Evolutionary conservation across 148 eudicot species (phyloP), one percentile per base, ranked within the genome.

Genomic region (Talinum fruticosum): DNA sequence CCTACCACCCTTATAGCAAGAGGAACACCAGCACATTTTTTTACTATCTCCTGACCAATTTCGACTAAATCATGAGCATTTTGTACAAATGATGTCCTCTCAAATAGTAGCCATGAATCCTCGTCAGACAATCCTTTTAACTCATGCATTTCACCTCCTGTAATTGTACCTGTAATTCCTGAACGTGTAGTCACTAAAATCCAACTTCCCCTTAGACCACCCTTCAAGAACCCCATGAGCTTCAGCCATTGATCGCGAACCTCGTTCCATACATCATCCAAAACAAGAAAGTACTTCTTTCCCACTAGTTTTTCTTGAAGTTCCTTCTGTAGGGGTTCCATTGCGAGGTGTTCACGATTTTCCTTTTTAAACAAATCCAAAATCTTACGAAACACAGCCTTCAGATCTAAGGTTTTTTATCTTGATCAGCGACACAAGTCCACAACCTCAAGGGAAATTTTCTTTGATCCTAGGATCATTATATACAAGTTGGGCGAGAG

Each of bases 101-200:
- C 26, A 71, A 87, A 73, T 61, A 87, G 73, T 12, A 53, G n/a
- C 76, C 81, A 73, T 6, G 83, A 70, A 4, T 53, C 78, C 7
- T 73, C n/a, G n/a, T n/a, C n/a, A n/a, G n/a, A n/a, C n/a, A n/a
- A n/a, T n/a, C n/a, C n/a, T n/a, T n/a, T n/a, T 76, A 13, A 81
- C 65, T 23, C 85, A 79, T 21, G 76, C 77, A 0, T 65, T 16
- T 76, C 66, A 29, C 49, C 28, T 8, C 85, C 85, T 1, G 76
- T 69, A 12, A 69, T 71, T 15, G 33, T 69, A 34, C 79, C 83
- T 19, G 75, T 80, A 28, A 28, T 19, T 19, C 28, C 69, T 8
- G 79, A 79, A 5, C 88, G 84, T 1, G 87, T 81, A 23, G 90
- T 83, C 29, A 83, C 78, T 26, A 85, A 2, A 57, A 85, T 70